Evolutionary conservation across 768 basidiomycete species (phyloP).

Genomic region (Agrocybe pediades): DNA sequence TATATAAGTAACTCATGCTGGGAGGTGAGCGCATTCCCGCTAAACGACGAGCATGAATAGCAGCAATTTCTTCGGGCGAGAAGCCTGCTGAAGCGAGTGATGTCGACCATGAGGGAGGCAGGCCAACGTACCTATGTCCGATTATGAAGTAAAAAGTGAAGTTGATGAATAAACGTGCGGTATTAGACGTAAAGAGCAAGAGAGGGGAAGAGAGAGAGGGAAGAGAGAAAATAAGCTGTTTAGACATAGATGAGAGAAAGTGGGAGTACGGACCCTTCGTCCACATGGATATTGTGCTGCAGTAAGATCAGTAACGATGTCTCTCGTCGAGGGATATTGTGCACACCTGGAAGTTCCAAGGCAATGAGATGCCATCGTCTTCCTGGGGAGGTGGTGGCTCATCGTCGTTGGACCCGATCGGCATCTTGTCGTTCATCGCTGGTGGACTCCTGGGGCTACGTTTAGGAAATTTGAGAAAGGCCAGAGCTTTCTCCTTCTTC

Average conservation of each 20-base stretch:
- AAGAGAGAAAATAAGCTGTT: background rate
- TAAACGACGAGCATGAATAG: slow-evolving; percentile 50
- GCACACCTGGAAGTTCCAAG: slow-evolving; percentile 77
- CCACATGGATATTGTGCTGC: slow-evolving; percentile 79
- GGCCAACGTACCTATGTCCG: slow-evolving; percentile 49
- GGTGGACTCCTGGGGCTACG: slow-evolving; percentile 34
- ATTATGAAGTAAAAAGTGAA: background rate
- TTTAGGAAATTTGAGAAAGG: slow-evolving; percentile 46
- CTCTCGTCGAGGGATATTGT: background rate
- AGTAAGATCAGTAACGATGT: slow-evolving; percentile 4
- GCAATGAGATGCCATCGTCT: slow-evolving; percentile 65
- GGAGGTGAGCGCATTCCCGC: slow-evolving; percentile 33
- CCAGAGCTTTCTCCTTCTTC: slow-evolving; percentile 37
- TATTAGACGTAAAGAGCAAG: background rate
- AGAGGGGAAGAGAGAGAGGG: slow-evolving; percentile 1
- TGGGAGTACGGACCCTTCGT: slow-evolving; percentile 59
- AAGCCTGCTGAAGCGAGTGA: slow-evolving; percentile 65
- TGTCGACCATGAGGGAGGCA: slow-evolving; percentile 62
- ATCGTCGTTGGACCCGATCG: slow-evolving; percentile 20
- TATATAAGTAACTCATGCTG: slow-evolving; percentile 33
- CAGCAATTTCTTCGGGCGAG: slow-evolving; percentile 66
- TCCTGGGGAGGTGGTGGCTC: slow-evolving; percentile 30
- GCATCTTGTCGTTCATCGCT: slow-evolving; percentile 6
- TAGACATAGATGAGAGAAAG: background rate
- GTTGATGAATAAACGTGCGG: no score